Percentiles rank a stretch among this genome's conserved stretches.
phyloP scores from a whole-genome alignment of 345 rosid species.

The Erodium maritimum region DNA sequence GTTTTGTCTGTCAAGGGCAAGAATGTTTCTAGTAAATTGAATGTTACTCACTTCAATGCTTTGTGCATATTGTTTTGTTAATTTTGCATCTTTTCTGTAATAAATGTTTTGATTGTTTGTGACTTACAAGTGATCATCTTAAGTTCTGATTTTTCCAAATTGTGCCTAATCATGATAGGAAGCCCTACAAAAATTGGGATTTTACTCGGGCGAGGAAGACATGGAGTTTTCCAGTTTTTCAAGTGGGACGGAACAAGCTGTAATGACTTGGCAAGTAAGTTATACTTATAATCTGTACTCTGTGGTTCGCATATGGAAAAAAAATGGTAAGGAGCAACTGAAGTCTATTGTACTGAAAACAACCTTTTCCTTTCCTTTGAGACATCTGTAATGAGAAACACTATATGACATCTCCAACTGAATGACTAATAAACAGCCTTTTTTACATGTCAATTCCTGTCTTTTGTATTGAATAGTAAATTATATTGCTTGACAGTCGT shows the following conservation, averaged over 20 bases:
- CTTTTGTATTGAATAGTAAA: neutral
- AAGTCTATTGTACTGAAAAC: neutral
- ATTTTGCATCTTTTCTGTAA: neutral
- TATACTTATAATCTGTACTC: neutral
- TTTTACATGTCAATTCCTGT: neutral
- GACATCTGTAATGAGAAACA: too few relatives aligned
- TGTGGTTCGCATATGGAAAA: neutral
- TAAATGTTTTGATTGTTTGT: too few relatives aligned
- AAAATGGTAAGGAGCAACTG: neutral
- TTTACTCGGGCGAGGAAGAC: constrained; percentile 86
- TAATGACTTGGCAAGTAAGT: constrained; percentile 57
- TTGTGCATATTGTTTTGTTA: neutral
- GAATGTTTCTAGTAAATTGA: neutral
- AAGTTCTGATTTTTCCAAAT: constrained; percentile 3
- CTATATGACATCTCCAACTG: too few relatives aligned
- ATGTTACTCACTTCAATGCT: neutral
- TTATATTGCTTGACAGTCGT: constrained; percentile 39
- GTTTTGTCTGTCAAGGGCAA: neutral
- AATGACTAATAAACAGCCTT: too few relatives aligned
- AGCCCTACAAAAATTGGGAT: constrained; percentile 60
- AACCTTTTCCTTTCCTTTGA: neutral
- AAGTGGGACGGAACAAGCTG: constrained; percentile 67
- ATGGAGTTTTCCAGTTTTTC: constrained; percentile 74
- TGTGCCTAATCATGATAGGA: constrained; percentile 32
- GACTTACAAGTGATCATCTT: neutral